phyloP scores from a whole-genome alignment of 1,284 basidiomycete genomes.

The Trametes polyzona region DNA sequence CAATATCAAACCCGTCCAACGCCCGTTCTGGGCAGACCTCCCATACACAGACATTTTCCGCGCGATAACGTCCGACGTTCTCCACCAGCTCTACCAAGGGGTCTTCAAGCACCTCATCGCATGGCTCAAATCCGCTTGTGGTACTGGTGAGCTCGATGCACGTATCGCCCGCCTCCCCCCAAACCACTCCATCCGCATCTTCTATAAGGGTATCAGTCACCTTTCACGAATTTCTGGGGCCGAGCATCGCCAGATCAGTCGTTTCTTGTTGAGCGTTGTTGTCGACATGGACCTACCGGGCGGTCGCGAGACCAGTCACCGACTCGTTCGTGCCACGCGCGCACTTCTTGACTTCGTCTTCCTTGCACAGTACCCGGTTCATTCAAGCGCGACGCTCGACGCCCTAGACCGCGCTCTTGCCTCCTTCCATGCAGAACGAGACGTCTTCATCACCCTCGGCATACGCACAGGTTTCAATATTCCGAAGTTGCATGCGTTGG shows the following conservation, averaged over 20 bases:
- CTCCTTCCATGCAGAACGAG: constrained; percentile 30
- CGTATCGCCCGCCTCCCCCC: constrained; percentile 21
- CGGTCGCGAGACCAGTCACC: not conserved
- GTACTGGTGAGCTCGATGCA: constrained; percentile 23
- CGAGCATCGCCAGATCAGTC: constrained; percentile 35
- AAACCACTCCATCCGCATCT: constrained; percentile 22
- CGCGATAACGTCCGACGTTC: constrained; percentile 34
- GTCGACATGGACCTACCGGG: constrained; percentile 5
- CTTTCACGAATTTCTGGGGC: constrained; percentile 34
- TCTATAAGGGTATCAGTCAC: constrained; percentile 31
- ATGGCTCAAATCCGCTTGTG: constrained; percentile 25
- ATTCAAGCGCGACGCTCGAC: constrained; percentile 19
- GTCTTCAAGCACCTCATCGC: constrained; percentile 35
- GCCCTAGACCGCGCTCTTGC: constrained; percentile 16
- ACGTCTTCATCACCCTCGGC: constrained; percentile 21
- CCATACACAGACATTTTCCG: constrained; percentile 32
- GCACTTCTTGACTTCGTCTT: constrained; percentile 38
- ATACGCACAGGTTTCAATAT: constrained; percentile 30
- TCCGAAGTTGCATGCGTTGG: constrained; percentile 34
- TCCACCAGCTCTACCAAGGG: constrained; percentile 40
- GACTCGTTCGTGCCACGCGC: constrained; percentile 6
- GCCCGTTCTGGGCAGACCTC: constrained; percentile 36
- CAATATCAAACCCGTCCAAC: constrained; percentile 9
- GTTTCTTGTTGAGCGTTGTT: constrained; percentile 29
- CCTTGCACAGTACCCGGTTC: constrained; percentile 22